Evolutionary conservation across 108 stramenopile genomes (phyloP).

Genomic region (Aurantiochytrium sp.): DNA sequence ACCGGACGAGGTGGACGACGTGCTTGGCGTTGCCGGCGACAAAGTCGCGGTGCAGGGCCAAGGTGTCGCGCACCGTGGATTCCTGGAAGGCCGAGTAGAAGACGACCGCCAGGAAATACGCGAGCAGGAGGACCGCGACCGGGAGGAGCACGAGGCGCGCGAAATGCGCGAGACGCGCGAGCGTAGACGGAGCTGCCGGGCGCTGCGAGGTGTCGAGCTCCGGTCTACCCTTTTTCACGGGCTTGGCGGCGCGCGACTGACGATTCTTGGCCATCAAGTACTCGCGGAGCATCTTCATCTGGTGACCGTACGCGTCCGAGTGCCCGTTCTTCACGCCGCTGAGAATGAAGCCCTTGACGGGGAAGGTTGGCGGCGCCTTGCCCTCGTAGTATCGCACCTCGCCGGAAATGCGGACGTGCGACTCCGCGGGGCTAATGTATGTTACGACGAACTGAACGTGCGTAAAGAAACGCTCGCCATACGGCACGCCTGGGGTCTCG

Average conservation of each 20-base stretch:
- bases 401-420: background rate
- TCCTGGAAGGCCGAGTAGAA: background rate
- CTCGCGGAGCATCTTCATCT: background rate
- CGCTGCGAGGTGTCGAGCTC: background rate
- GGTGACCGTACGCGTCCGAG: background rate
- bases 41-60: background rate
- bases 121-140: background rate
- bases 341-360: background rate
- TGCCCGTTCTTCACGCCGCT: constrained; percentile 5
- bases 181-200: no score
- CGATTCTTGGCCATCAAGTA: background rate
- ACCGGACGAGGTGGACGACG: background rate
- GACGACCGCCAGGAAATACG: background rate
- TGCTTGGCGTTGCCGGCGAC: background rate
- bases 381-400: background rate
- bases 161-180: no score
- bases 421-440: background rate
- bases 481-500: background rate
- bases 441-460: background rate
- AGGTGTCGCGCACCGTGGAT: background rate
- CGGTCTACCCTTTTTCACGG: background rate
- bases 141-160: background rate
- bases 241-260: background rate
- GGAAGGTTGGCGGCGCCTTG: background rate
- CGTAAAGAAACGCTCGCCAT: background rate